phyloP scores from a whole-genome alignment of 1,284 basidiomycete species.

The Ceratorhiza oryzae-sativae region DNA sequence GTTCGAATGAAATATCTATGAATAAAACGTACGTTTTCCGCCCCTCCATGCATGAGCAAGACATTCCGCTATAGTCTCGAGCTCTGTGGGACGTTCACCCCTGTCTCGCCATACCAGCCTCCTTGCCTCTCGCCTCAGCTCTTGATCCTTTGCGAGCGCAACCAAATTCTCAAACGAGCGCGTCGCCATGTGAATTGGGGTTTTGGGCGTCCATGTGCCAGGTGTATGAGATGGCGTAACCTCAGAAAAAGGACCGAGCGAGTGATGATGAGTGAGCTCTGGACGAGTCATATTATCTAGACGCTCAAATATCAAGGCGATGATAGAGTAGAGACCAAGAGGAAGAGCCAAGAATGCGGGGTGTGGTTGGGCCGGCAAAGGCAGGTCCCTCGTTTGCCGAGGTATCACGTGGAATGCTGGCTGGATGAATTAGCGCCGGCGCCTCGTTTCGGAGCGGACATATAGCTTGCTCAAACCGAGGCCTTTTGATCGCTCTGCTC shows the following conservation, averaged over 20 bases:
- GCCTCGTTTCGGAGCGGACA: too few species aligned
- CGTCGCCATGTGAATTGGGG: conserved; percentile 13
- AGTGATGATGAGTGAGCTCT: conserved; percentile 10
- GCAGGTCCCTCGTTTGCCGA: not conserved
- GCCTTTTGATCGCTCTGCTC: too few species aligned
- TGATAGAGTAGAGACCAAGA: not conserved
- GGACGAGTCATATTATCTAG: conserved; percentile 4
- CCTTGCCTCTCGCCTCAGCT: conserved; percentile 67
- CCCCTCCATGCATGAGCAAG: conserved; percentile 76
- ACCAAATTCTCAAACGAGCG: conserved; percentile 79
- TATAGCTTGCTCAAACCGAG: too few species aligned
- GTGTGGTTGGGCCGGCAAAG: not conserved
- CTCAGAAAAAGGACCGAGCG: conserved; percentile 27
- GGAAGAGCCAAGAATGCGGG: not conserved
- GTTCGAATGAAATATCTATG: not conserved
- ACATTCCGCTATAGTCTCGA: conserved; percentile 72
- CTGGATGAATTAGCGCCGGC: not conserved
- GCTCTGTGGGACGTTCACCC: conserved; percentile 76
- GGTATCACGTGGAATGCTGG: too few species aligned
- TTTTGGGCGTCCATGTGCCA: conserved; percentile 28
- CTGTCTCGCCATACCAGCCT: conserved; percentile 85
- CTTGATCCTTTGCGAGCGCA: conserved; percentile 79
- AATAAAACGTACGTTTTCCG: conserved; percentile 71
- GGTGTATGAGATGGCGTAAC: conserved; percentile 33
- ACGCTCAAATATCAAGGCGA: not conserved